These are phyloP conservation scores for Leptoxyphium fumago DNA, from an alignment of 2,329 filamentous ascomycete species.

Conservation along the genomic window DNA sequence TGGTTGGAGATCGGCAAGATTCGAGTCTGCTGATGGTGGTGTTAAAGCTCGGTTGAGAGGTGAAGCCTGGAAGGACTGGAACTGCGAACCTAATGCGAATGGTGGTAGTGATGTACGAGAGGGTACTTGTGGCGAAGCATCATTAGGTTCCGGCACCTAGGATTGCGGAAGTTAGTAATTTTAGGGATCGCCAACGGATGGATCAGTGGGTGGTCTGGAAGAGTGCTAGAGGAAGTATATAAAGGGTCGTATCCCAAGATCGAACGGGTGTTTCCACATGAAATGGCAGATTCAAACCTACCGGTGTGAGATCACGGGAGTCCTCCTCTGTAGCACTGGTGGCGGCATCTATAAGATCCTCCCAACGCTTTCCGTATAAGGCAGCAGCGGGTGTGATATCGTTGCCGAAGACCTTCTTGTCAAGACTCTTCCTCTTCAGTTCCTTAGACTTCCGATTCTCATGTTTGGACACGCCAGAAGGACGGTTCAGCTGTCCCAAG, in stretches of 20 bases:
- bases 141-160: background rate
- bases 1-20: conserved; percentile 40
- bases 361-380: conserved; percentile 76
- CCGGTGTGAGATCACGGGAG: conserved; percentile 71
- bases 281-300: conserved; percentile 34
- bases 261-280: background rate
- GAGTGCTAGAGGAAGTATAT: conserved; percentile 36
- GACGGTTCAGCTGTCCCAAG: conserved; percentile 59
- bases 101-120: conserved; percentile 49
- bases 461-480: conserved; percentile 47
- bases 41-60: conserved; percentile 83
- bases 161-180: background rate
- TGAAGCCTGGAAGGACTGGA: conserved; percentile 67
- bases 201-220: conserved; percentile 20
- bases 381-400: conserved; percentile 64
- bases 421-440: conserved; percentile 56
- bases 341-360: conserved; percentile 87
- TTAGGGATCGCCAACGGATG: background rate
- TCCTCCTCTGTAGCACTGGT: conserved; percentile 89
- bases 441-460: conserved; percentile 69
- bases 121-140: conserved; percentile 26
- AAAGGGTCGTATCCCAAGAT: background rate
- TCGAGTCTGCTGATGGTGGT: conserved; percentile 45
- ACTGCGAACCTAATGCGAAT: conserved; percentile 33
- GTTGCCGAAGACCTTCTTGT: conserved; percentile 71